Conservation (phyloP, 2,329 filamentous ascomycete genomes). For the Fusarium staphyleae region DNA sequence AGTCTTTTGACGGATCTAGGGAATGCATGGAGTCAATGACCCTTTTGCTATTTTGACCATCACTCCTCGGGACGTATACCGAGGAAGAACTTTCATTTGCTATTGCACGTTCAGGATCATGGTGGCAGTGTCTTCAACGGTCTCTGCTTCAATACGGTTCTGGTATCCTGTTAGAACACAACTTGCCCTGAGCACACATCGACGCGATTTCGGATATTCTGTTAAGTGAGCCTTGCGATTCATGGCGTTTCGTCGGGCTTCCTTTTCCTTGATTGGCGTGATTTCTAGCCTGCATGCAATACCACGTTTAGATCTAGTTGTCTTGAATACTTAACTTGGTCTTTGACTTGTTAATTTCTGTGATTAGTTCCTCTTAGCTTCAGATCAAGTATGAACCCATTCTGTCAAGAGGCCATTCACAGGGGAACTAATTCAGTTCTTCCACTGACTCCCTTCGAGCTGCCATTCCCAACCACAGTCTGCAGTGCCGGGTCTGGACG, state of each 20-base stretch:
- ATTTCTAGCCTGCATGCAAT: neutral
- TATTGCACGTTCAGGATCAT: constrained; percentile 3
- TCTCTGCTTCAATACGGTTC: constrained; percentile 1
- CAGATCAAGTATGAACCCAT: too few relatives aligned
- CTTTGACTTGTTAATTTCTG: neutral
- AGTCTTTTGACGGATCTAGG: constrained; percentile 7
- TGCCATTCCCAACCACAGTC: neutral
- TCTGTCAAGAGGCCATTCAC: too few relatives aligned
- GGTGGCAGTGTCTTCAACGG: constrained; percentile 5
- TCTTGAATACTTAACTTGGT: constrained; percentile 16
- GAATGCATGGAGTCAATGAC: constrained; percentile 2
- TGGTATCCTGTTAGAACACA: constrained; percentile 16
- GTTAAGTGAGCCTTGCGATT: constrained; percentile 11
- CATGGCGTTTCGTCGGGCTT: constrained; percentile 16
- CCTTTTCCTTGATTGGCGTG: constrained; percentile 14
- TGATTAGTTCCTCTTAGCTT: neutral
- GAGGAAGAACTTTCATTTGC: constrained; percentile 6
- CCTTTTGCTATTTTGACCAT: constrained; percentile 6
- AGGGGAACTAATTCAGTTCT: neutral
- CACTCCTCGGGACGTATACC: constrained; percentile 11
- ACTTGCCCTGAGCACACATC: constrained; percentile 7
- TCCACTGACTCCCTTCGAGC: neutral
- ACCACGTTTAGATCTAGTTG: constrained; percentile 13
- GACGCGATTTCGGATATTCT: constrained; percentile 16
- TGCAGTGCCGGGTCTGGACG: neutral